phyloP scores from a whole-genome alignment of 768 basidiomycete species.

The Zangia roseola region DNA sequence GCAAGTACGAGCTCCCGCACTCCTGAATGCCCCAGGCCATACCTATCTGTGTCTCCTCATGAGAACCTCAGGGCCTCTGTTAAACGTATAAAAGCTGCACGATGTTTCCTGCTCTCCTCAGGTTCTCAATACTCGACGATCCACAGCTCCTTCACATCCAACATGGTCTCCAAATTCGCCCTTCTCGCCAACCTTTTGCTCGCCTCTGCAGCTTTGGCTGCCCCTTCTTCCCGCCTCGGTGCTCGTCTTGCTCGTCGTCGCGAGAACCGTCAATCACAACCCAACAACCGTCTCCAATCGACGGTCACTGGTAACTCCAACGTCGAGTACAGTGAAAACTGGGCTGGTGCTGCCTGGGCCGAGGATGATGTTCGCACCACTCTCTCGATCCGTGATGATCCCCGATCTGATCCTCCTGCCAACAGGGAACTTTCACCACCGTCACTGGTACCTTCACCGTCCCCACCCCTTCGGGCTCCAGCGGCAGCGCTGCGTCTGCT shows the following conservation, averaged over 20 bases:
- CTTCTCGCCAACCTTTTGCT: conserved; percentile 19
- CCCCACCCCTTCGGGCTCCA: conserved; percentile 12
- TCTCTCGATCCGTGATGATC: not conserved
- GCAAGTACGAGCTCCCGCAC: not conserved
- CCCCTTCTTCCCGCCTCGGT: conserved; percentile 13
- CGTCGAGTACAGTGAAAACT: conserved; percentile 15
- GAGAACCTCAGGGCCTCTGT: not conserved
- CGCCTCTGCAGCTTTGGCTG: conserved; percentile 15
- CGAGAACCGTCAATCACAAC: conserved; percentile 12
- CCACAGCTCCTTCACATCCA: not conserved
- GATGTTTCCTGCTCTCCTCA: not conserved
- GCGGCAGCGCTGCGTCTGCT: conserved; percentile 17
- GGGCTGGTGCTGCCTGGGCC: conserved; percentile 19
- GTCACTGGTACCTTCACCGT: conserved; percentile 20
- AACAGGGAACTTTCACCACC: conserved; percentile 21
- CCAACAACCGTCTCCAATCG: conserved; percentile 1
- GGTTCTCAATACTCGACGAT: not conserved
- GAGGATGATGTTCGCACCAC: conserved; percentile 7
- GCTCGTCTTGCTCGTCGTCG: conserved; percentile 16
- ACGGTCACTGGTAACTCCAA: not conserved
- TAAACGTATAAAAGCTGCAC: conserved; percentile 13
- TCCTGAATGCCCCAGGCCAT: not conserved
- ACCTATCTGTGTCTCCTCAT: not conserved
- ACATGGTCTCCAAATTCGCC: conserved; percentile 19
- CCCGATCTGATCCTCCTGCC: not conserved